phyloP scores from a whole-genome alignment of 768 basidiomycete species.

The Boletus rubroflammeus region DNA sequence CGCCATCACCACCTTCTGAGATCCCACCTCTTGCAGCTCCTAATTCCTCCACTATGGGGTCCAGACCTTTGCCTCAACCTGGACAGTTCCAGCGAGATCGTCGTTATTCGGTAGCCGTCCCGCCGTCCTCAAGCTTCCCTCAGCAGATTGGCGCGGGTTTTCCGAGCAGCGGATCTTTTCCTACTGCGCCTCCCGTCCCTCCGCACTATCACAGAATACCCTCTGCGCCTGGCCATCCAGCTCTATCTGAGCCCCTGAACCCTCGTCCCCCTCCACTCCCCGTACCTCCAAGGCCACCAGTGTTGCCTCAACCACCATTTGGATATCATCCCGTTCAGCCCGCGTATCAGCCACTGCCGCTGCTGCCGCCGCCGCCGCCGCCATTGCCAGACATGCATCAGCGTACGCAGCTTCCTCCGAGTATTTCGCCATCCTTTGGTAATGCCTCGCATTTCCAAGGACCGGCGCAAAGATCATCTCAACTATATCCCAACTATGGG shows the following conservation, averaged over 20 bases:
- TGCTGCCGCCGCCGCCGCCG: constrained; percentile 36
- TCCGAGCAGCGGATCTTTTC: constrained; percentile 15
- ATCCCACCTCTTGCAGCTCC: constrained; percentile 3
- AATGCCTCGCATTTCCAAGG: constrained; percentile 36
- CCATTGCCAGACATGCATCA: constrained; percentile 30
- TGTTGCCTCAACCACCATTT: constrained; percentile 50
- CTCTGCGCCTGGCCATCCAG: constrained; percentile 23
- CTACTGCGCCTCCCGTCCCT: constrained; percentile 18
- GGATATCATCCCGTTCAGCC: constrained; percentile 43
- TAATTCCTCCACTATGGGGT: constrained; percentile 13
- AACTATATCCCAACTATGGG: constrained; percentile 28
- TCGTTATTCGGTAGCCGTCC: constrained; percentile 27
- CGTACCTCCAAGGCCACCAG: constrained; percentile 39
- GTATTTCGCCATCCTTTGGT: constrained; percentile 21
- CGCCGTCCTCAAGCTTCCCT: constrained; percentile 32
- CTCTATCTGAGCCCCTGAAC: constrained; percentile 20
- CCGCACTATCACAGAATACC: constrained; percentile 36
- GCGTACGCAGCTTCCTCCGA: constrained; percentile 23
- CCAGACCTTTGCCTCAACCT: constrained; percentile 32
- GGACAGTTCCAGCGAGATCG: constrained; percentile 31
- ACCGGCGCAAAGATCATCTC: constrained; percentile 41
- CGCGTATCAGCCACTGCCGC: constrained; percentile 31
- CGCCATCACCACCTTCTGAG: constrained; percentile 28
- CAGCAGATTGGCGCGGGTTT: constrained; percentile 21
- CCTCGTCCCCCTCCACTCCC: constrained; percentile 24